Percentiles rank a stretch among this genome's conserved stretches.
phyloP scores from a whole-genome alignment of 2,329 filamentous ascomycete genomes.

The Fusarium staphyleae region DNA sequence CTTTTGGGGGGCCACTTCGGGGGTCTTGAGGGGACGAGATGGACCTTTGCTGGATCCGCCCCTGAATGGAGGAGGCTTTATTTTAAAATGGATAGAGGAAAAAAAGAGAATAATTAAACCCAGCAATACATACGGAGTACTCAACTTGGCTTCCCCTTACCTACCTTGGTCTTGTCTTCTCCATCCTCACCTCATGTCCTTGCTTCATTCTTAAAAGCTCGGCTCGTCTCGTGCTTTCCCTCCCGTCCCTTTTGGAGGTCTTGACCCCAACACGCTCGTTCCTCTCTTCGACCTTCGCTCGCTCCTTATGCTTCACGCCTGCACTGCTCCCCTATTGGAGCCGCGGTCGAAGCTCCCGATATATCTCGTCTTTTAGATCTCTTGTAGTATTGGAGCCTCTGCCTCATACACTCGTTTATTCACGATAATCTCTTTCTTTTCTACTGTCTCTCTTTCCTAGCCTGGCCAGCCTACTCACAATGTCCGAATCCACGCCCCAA shows the following conservation, averaged over 20 bases:
- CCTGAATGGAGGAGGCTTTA: slow-evolving; percentile 41
- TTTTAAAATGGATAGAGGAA: slow-evolving; percentile 38
- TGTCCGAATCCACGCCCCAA: slow-evolving; percentile 46
- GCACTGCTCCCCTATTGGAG: slow-evolving; percentile 41
- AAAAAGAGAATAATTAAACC: slow-evolving; percentile 42
- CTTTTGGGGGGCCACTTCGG: slow-evolving; percentile 8
- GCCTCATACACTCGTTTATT: slow-evolving; percentile 26
- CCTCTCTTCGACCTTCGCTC: slow-evolving; percentile 33
- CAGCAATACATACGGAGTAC: slow-evolving; percentile 26
- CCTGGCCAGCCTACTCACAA: slow-evolving; percentile 31
- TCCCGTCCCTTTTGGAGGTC: slow-evolving; percentile 33
- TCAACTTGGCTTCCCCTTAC: too few relatives aligned
- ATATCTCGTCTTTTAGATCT: slow-evolving; percentile 19
- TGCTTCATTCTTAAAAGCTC: slow-evolving; percentile 9
- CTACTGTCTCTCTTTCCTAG: slow-evolving; percentile 5
- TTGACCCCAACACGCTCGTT: slow-evolving; percentile 44
- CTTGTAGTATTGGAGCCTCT: slow-evolving; percentile 23
- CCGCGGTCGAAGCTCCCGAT: slow-evolving; percentile 25
- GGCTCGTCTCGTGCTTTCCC: slow-evolving; percentile 14
- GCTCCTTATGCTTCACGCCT: slow-evolving; percentile 43
- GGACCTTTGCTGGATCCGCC: slow-evolving; percentile 39
- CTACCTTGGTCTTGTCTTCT: too few relatives aligned
- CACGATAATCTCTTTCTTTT: slow-evolving; percentile 12
- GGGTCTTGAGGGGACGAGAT: slow-evolving; percentile 8
- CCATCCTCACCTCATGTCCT: slow-evolving; percentile 20